Conservation (phyloP, 805 yeast genomes). For the Starmera quercuum region DNA sequence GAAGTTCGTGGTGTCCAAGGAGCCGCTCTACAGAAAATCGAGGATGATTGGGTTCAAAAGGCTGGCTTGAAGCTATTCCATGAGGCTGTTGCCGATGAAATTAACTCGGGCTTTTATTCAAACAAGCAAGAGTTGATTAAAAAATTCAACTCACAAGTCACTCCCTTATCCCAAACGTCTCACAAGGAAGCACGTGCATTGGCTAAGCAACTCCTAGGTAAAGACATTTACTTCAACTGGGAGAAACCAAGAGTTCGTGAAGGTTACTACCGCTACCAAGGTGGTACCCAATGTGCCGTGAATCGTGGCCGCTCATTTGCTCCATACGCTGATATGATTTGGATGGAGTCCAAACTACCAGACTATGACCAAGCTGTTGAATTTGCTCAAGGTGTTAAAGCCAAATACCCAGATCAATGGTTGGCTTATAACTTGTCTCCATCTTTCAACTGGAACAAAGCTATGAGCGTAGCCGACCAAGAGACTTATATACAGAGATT, state of each 20-base stretch:
- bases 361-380: constrained; percentile 90
- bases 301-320: constrained; percentile 95
- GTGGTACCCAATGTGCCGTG: constrained; percentile 96
- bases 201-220: constrained; percentile 70
- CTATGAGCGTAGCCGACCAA: constrained; percentile 83
- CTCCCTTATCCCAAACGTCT: constrained; percentile 70
- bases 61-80: constrained; percentile 87
- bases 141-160: constrained; percentile 59
- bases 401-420: constrained; percentile 84
- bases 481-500: constrained; percentile 83
- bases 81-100: constrained; percentile 84
- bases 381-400: constrained; percentile 87
- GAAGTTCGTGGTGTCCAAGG: constrained; percentile 71
- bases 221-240: constrained; percentile 89
- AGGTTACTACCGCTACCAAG: constrained; percentile 92
- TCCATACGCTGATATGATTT: constrained; percentile 89
- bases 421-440: constrained; percentile 95
- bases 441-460: constrained; percentile 95
- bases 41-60: constrained; percentile 70
- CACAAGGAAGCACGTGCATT: constrained; percentile 71
- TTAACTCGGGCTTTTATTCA: constrained; percentile 48
- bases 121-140: constrained; percentile 58
- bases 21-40: constrained; percentile 60
- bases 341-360: constrained; percentile 98
- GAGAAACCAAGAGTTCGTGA: constrained; percentile 92